Evolutionary conservation across 345 rosid species (phyloP), one percentile per base, ranked within the genome.

Genomic region (Euclidium syriacum): DNA sequence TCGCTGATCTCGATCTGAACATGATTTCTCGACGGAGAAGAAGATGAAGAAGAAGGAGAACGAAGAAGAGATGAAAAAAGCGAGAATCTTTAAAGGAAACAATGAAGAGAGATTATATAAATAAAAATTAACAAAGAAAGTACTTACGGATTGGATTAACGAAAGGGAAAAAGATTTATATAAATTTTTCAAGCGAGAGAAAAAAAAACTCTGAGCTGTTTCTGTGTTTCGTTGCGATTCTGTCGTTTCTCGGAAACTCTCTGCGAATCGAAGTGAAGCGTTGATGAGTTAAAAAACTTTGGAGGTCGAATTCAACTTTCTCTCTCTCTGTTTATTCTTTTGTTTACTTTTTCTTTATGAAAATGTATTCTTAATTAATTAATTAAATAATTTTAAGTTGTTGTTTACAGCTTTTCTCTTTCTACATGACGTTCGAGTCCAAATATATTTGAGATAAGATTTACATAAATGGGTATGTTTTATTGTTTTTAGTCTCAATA

Each of bases 91-190:
- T 23, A 18, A 70, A 48, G 40, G 19, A 16, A 41, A 53, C 7
- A 26, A 29, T 30, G 35, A 55, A n/a, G 54, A 62, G 43, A 17
- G 41, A 35, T 58, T 41, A 33, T 49, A 49, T 46, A 17, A 58
- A 58, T 11, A 77, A 64, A 5, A 70, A 59, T 7, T n/a, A 58
- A 61, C 9, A 19, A 17, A 20, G n/a, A 35, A 20, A 58, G 61
- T 60, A 78, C 91, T 86, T 81, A 84, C 86, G 62, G 85, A 84
- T 79, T 83, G 85, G 87, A 74, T 77, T 62, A 77, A 72, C 77
- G 63, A 75, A 75, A 58, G 63, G 64, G 17, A 14, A 27, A 39
- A 29, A 39, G 12, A 32, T 40, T 16, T 29, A 49, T 33, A 52
- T 52, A 41, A 62, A 18, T 3, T 44, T 33, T 60, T n/a, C n/a